Conservation (phyloP, 2,329 filamentous ascomycete species). For the Cladophialophora immunda region DNA sequence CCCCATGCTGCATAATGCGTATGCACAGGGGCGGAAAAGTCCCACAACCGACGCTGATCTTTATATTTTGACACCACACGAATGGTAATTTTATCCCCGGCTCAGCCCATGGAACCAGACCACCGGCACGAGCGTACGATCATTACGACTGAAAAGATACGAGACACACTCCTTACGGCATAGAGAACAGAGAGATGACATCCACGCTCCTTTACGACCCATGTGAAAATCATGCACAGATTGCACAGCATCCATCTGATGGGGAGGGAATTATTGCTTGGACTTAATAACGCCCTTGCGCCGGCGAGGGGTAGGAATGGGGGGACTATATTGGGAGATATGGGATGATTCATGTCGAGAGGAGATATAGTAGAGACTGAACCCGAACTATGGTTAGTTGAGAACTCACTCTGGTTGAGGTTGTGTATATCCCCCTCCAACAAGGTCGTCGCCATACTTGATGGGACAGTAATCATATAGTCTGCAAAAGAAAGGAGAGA, state of each 20-base stretch:
- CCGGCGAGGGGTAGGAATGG: not conserved
- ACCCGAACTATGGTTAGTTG: too few species aligned
- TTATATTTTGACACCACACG: not conserved
- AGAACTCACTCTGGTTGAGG: too few species aligned
- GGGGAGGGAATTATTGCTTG: not conserved
- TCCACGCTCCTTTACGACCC: not conserved
- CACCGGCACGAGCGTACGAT: constrained; percentile 13
- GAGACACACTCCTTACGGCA: constrained; percentile 16
- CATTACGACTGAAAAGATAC: constrained; percentile 5
- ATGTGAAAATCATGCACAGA: constrained; percentile 6
- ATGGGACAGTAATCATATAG: too few species aligned
- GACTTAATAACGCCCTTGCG: not conserved
- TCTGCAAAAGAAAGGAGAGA: too few species aligned
- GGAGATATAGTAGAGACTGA: not conserved
- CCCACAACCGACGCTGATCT: not conserved
- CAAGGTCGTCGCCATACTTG: too few species aligned
- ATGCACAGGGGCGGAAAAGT: not conserved
- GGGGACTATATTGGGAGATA: not conserved
- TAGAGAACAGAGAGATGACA: not conserved
- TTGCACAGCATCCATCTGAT: not conserved
- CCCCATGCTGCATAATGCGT: not conserved
- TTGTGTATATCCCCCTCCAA: too few species aligned
- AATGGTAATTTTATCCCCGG: not conserved
- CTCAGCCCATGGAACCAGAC: constrained; percentile 9
- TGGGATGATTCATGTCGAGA: not conserved